Base-by-base conservation (phyloP, 805 yeast genomes). In the Yamadazyma nakazawae region DNA sequence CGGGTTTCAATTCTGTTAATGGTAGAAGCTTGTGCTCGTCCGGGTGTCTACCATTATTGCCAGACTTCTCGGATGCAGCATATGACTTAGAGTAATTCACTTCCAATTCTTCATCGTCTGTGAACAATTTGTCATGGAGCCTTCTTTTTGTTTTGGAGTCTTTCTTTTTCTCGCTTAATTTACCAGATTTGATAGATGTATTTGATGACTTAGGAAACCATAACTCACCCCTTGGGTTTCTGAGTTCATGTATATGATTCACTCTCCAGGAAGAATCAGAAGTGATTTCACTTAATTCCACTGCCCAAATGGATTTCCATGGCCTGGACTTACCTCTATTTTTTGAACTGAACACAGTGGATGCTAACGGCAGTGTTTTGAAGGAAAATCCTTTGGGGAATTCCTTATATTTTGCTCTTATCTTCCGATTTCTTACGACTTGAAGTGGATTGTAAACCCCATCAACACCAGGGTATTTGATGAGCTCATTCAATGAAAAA, bases 381-480 rank as follows among this genome's bases (percentile, higher is more conserved):
- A 76, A 62, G 0, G 74, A 62, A 11, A 77, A 57, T 3, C 70
- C 67, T 34, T 74, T 70, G 2, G 79, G 75, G 31, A 68, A 66
- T 47, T 78, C 79, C 42, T 72, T 74, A 54, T 77, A 67, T 54
- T 76, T 76, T 47, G 75, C 74, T 44, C 87, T 63, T 3, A 84
- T 59, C 54, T 72, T 73, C 48, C 96, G 72, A 63, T 88, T 85
- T 47, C 97, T 68, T 24, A 89, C 80, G n/a, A 83, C 76, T 63
- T 88, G 96, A 37, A 89, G 67, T 3, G 96, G 96, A 59, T 89
- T 89, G 68, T 83, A 89, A 2, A 79, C 76, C 2, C 84, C 87
- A 46, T 82, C 88, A 2, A 85, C 76, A 2, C 78, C 79, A 2
- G 72, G 75, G 51, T 76, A 75, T 2, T 38, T 30, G 26, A 40